These are phyloP conservation scores for Ustilago loliicola DNA, from an alignment of 1,284 basidiomycete species.

Conservation along the genomic window DNA sequence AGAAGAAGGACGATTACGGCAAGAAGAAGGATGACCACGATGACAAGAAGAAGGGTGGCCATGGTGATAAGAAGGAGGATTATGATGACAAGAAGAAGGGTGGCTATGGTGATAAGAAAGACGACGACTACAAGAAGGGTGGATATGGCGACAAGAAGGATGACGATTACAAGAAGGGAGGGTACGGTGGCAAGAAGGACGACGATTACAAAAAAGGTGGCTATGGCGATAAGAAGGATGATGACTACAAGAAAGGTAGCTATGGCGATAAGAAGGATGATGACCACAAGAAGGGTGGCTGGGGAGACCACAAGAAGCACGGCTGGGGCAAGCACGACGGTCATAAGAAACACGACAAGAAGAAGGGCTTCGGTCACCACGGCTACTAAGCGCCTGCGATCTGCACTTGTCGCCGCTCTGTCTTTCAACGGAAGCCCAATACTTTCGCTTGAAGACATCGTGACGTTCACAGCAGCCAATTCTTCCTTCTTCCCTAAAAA, in stretches of 20 bases:
- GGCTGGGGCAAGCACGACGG: background rate
- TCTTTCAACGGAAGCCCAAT: background rate
- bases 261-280: slow-evolving; percentile 6
- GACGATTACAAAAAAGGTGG: slow-evolving; percentile 15
- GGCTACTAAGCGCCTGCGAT: slow-evolving; percentile 10
- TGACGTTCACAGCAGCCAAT: background rate
- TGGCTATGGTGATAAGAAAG: slow-evolving; percentile 11
- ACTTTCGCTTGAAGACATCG: background rate
- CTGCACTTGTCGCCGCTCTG: background rate
- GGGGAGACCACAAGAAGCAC: slow-evolving; percentile 8
- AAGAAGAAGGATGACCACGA: slow-evolving; percentile 9
- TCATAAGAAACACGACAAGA: no score
- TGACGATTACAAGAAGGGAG: slow-evolving; percentile 9
- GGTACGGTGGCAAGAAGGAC: slow-evolving; percentile 8
- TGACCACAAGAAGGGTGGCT: slow-evolving; percentile 15
- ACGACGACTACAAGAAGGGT: slow-evolving; percentile 13
- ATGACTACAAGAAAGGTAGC: slow-evolving; percentile 13
- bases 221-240: slow-evolving; percentile 12
- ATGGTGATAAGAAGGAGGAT: slow-evolving; percentile 14
- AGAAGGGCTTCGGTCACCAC: slow-evolving; percentile 17
- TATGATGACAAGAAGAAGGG: slow-evolving; percentile 7
- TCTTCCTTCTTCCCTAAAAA: slow-evolving; percentile 2
- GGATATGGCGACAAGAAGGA: slow-evolving; percentile 10
- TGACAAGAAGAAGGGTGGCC: background rate
- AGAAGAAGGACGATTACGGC: slow-evolving; percentile 1